Base-by-base conservation (phyloP, 116 monocot species). In the Trichopus zeylanicus region DNA sequence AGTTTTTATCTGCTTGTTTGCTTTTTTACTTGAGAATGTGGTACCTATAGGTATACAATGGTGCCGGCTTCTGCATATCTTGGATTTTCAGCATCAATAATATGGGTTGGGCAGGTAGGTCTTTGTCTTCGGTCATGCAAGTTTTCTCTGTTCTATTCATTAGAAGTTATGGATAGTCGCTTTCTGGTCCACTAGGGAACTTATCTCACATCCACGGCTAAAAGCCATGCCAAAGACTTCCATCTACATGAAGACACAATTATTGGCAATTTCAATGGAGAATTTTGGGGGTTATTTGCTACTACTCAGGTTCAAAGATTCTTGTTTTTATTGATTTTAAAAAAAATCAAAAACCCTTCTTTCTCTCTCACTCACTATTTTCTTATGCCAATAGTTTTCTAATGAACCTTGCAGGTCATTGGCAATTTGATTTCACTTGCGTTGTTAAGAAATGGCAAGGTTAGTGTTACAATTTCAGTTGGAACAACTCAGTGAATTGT, bases 241-340 rank as follows among this genome's bases (percentile, higher is more conserved):
- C 66, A 74, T 39, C 71, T 99, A 63, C 88, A 81, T 65, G 98
- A 91, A 71, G 98, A 80, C 7, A 80, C 75, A 27, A 72, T 88
- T 51, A 82, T 99, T 61, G 98, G 98, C 24, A 52, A 55, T 53
- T 99, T 91, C 62, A 99, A 99, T 77, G 98, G 98, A 51, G 98
- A 99, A 73, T 99, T 99, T 64, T 99, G 98, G 88, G 79, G 80
- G 48, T 61, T 91, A 59, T 91, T 85, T 78, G 98, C 98, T 46
- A 70, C 85, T 70, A 79, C 79, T 20, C 91, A 99, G 85, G 98
- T 91, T 60, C 25, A 29, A 4, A 49, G 0, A 22, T 0, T n/a
- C 23, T 24, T 49, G 21, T 24, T 4, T 10, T 49, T 49, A n/a
- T n/a, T n/a, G n/a, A n/a, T n/a, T n/a, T n/a, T n/a, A n/a, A n/a